Conservation (phyloP, 441 rosid genomes). For the Mallotus repandus region DNA sequence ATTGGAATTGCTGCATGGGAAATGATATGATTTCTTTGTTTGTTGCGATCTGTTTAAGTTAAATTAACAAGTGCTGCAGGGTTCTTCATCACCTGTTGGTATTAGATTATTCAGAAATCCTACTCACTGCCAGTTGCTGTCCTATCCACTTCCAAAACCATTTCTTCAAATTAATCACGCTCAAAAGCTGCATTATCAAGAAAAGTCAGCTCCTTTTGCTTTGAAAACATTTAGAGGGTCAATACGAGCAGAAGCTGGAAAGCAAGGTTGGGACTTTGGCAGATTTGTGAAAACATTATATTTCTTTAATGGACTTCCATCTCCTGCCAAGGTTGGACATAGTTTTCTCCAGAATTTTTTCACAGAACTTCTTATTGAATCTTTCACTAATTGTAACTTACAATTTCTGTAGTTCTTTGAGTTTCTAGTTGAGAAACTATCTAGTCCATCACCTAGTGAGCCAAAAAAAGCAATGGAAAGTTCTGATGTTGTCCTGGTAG, state of each 20-base stretch:
- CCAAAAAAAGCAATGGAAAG: constrained; percentile 44
- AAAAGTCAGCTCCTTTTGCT: constrained; percentile 27
- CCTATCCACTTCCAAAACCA: constrained; percentile 58
- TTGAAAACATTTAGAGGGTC: constrained; percentile 34
- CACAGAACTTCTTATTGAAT: neutral
- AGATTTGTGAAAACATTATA: constrained; percentile 75
- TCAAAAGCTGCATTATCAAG: constrained; percentile 31
- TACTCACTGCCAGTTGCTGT: constrained; percentile 31
- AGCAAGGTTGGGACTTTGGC: constrained; percentile 82
- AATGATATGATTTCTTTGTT: neutral
- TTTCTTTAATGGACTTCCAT: constrained; percentile 81
- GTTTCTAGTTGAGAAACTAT: constrained; percentile 56
- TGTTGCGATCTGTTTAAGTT: constrained; percentile 15
- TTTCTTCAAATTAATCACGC: constrained; percentile 61
- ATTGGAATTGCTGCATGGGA: neutral
- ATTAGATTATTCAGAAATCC: constrained; percentile 31
- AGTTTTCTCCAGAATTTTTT: neutral
- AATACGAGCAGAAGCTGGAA: constrained; percentile 40
- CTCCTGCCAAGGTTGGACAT: constrained; percentile 67
- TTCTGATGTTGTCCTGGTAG: constrained; percentile 64
- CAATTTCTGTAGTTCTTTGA: constrained; percentile 56
- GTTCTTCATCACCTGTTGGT: constrained; percentile 36
- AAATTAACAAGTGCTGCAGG: constrained; percentile 47
- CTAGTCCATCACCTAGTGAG: constrained; percentile 48
- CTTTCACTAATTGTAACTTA: constrained; percentile 24